Conservation (phyloP, 2,329 filamentous ascomycete species). For the Monilinia polystroma region DNA sequence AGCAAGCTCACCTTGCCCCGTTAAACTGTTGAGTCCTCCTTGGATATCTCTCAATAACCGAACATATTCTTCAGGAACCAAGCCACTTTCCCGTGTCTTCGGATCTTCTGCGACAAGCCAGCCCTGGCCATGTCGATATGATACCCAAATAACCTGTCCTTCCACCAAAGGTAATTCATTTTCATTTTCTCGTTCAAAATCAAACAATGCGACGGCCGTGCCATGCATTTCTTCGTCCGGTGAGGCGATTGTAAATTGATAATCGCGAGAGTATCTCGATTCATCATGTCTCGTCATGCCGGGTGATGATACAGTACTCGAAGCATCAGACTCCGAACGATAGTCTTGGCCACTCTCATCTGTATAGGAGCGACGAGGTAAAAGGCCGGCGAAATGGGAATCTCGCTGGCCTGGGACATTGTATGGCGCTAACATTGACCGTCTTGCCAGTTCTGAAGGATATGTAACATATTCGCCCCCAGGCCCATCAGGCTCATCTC, state of each 20-base stretch:
- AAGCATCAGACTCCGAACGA: slow-evolving; percentile 56
- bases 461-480: slow-evolving; percentile 82
- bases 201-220: slow-evolving; percentile 91
- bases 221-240: slow-evolving; percentile 98
- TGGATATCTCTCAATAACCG: slow-evolving; percentile 89
- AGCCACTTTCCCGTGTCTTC: slow-evolving; percentile 86
- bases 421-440: slow-evolving; percentile 50
- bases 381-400: slow-evolving; percentile 53
- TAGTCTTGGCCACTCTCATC: slow-evolving; percentile 43
- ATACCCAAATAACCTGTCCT: slow-evolving; percentile 94
- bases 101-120: slow-evolving; percentile 98
- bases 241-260: slow-evolving; percentile 91
- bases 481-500: slow-evolving; percentile 69
- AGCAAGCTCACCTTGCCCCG: slow-evolving; percentile 54
- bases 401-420: slow-evolving; percentile 49
- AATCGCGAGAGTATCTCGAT: slow-evolving; percentile 83
- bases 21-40: slow-evolving; percentile 76
- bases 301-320: slow-evolving; percentile 59
- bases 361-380: slow-evolving; percentile 42
- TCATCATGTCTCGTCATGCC: slow-evolving; percentile 62
- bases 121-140: slow-evolving; percentile 91
- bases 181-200: slow-evolving; percentile 92
- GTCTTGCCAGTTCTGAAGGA: slow-evolving; percentile 61
- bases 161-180: slow-evolving; percentile 92
- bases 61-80: slow-evolving; percentile 96